A percentile compares a stretch with the other conserved stretches of the same genome.
Conservation (phyloP, 495 filamentous ascomycete species). For the Viridothelium virens region DNA sequence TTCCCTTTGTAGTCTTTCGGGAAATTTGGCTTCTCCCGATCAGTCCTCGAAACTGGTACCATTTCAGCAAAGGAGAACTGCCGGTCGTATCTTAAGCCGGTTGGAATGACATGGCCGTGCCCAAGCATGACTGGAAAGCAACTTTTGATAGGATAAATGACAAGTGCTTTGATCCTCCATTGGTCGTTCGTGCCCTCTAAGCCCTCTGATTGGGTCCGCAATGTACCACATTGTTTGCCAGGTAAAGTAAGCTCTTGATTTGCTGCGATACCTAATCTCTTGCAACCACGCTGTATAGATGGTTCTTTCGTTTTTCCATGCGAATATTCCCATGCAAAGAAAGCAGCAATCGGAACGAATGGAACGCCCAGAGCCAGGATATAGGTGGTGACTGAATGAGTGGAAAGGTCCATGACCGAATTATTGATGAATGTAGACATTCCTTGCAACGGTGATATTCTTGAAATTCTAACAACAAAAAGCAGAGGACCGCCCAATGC, state of each 20-base stretch:
- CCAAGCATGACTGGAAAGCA: slow-evolving; percentile 73
- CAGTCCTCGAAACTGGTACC: slow-evolving; percentile 32
- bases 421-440: background rate
- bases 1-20: slow-evolving; percentile 35
- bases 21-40: slow-evolving; percentile 22
- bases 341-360: slow-evolving; percentile 12
- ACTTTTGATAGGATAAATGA: slow-evolving; percentile 83
- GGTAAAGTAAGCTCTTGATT: background rate
- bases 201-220: background rate
- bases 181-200: background rate
- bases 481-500: background rate
- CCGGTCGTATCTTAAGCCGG: slow-evolving; percentile 75
- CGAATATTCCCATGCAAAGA: slow-evolving; percentile 17
- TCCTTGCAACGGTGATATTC: background rate
- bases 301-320: background rate
- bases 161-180: slow-evolving; percentile 60
- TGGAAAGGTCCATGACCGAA: background rate
- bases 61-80: slow-evolving; percentile 75
- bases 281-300: background rate
- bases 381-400: background rate
- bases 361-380: slow-evolving; percentile 6
- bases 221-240: background rate
- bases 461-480: background rate
- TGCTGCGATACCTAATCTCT: background rate
- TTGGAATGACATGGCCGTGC: slow-evolving; percentile 54